These are phyloP conservation scores for Naematelia aurantialba DNA, from an alignment of 768 basidiomycete species.

Conservation along the genomic window DNA sequence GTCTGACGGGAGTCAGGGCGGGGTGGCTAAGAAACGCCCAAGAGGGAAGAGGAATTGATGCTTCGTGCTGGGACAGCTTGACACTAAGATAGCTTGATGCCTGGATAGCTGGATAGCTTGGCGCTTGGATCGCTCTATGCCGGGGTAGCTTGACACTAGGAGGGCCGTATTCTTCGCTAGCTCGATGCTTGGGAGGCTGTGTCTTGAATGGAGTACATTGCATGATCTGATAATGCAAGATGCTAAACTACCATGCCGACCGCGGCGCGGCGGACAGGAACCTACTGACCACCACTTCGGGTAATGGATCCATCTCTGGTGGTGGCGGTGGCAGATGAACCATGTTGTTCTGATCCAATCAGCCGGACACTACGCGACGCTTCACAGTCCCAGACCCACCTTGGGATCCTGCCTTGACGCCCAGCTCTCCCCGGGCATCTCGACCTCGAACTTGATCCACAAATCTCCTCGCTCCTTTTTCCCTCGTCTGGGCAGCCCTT, in stretches of 20 bases:
- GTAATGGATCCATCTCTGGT: constrained; percentile 23
- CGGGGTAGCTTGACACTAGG: too few species aligned
- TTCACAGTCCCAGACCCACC: constrained; percentile 14
- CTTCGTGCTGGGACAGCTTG: too few species aligned
- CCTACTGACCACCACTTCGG: constrained; percentile 17
- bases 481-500: constrained; percentile 72
- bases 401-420: constrained; percentile 59
- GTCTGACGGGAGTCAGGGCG: background rate
- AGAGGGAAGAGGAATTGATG: background rate
- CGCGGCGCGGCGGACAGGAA: constrained; percentile 10
- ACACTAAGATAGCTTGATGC: too few species aligned
- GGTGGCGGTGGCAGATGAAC: constrained; percentile 20
- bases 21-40: background rate
- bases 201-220: background rate
- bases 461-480: constrained; percentile 70
- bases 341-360: constrained; percentile 8
- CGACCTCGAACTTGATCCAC: constrained; percentile 74
- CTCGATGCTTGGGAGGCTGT: background rate
- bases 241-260: background rate
- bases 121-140: too few species aligned
- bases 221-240: background rate
- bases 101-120: too few species aligned
- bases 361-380: background rate
- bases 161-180: too few species aligned
- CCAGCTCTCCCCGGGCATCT: constrained; percentile 84